Evolutionary conservation across 176 grass and related monocot genomes (phyloP).

Genomic region (Zizania latifolia): DNA sequence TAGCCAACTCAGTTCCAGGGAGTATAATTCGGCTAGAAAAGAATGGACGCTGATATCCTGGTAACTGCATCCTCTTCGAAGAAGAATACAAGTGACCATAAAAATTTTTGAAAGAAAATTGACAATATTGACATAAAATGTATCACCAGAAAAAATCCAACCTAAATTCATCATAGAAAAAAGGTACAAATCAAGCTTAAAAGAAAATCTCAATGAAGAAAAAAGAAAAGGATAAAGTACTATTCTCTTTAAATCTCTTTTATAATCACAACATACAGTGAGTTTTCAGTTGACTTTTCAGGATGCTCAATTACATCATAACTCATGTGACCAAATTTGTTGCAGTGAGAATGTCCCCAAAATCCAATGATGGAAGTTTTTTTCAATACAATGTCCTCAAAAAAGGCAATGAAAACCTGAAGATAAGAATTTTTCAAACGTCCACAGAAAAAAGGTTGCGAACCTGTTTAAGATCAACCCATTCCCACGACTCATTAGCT

Average conservation of each 20-base stretch:
- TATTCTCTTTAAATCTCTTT: no score
- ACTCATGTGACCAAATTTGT: no score
- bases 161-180: neutral
- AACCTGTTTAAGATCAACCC: slow-evolving; percentile 88
- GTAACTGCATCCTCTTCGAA: neutral
- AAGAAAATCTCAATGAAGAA: no score
- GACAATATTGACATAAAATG: neutral
- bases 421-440: neutral
- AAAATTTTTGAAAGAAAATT: neutral
- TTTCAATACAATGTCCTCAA: neutral
- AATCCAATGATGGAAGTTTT: neutral
- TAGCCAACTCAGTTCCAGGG: neutral
- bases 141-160: neutral
- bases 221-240: no score
- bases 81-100: no score
- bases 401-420: neutral
- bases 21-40: neutral
- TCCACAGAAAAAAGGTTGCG: slow-evolving; percentile 13
- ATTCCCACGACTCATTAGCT: slow-evolving; percentile 73
- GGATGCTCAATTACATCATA: no score
- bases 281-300: no score
- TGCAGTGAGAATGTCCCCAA: no score
- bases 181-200: no score
- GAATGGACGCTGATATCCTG: neutral
- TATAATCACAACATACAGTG: no score